Conservation (phyloP, 2,329 filamentous ascomycete species). For the Lachnellula hyalina region DNA sequence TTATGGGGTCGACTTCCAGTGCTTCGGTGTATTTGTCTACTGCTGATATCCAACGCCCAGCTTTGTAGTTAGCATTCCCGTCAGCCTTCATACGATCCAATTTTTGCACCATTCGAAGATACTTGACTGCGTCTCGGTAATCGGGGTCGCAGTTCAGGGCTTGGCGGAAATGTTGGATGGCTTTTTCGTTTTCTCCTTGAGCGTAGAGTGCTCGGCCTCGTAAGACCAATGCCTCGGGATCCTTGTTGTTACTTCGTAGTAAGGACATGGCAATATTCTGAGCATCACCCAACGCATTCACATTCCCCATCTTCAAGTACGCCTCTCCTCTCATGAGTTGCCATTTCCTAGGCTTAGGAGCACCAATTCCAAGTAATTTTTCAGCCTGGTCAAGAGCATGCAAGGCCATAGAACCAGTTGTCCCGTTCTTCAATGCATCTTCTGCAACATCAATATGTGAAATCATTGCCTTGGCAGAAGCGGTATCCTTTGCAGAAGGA, state of each 20-base stretch:
- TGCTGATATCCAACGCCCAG: constrained; percentile 70
- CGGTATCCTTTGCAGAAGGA: constrained; percentile 79
- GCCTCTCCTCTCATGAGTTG: constrained; percentile 87
- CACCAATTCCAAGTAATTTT: constrained; percentile 67
- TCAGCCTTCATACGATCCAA: constrained; percentile 91
- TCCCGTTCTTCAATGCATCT: constrained; percentile 67
- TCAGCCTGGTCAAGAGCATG: constrained; percentile 90
- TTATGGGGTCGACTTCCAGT: constrained; percentile 76
- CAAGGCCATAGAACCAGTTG: constrained; percentile 83
- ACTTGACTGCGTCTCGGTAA: constrained; percentile 81
- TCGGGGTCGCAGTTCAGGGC: constrained; percentile 89
- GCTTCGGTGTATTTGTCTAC: constrained; percentile 81
- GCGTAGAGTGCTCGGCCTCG: constrained; percentile 82
- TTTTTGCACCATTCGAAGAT: constrained; percentile 84
- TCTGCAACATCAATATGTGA: constrained; percentile 76
- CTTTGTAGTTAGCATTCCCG: constrained; percentile 87
- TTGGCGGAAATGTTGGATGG: constrained; percentile 85
- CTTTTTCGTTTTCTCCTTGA: constrained; percentile 92
- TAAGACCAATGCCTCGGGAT: constrained; percentile 89
- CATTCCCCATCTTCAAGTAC: constrained; percentile 85
- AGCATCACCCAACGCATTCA: constrained; percentile 83
- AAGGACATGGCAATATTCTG: constrained; percentile 88
- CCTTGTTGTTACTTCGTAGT: constrained; percentile 79
- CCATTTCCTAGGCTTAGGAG: constrained; percentile 85
- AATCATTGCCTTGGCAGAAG: constrained; percentile 77